phyloP scores from a whole-genome alignment of 2,329 filamentous ascomycete species.

The Hypoxylon sp. region DNA sequence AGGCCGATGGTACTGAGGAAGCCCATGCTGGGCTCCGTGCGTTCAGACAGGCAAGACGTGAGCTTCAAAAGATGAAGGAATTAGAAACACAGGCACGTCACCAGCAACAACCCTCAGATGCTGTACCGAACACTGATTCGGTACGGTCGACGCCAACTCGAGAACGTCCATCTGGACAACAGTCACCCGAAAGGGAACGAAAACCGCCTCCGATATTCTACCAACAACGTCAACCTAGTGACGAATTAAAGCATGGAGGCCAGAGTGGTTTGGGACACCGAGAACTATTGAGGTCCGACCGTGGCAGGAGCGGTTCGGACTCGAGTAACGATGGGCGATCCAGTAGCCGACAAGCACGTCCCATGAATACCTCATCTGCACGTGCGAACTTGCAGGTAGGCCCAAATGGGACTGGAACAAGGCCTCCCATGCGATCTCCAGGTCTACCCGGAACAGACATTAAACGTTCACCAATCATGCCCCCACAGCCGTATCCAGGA shows the following conservation, averaged over 20 bases:
- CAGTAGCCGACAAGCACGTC: slow-evolving; percentile 58
- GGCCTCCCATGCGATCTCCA: slow-evolving; percentile 60
- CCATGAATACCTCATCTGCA: slow-evolving; percentile 58
- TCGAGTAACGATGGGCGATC: slow-evolving; percentile 63
- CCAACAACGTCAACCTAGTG: slow-evolving; percentile 62
- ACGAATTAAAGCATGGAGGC: slow-evolving; percentile 58
- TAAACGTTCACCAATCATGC: slow-evolving; percentile 64
- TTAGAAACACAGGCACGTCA: slow-evolving; percentile 64
- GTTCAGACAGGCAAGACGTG: slow-evolving; percentile 71
- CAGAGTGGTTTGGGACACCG: slow-evolving; percentile 49
- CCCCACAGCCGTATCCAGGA: slow-evolving; percentile 59
- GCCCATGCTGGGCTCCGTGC: slow-evolving; percentile 68
- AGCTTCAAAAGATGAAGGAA: slow-evolving; percentile 71
- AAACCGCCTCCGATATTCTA: slow-evolving; percentile 63
- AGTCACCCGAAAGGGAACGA: slow-evolving; percentile 62
- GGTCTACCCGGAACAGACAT: slow-evolving; percentile 66
- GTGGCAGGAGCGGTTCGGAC: slow-evolving; percentile 70
- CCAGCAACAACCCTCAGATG: slow-evolving; percentile 50
- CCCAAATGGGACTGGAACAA: slow-evolving; percentile 47
- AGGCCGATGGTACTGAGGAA: slow-evolving; percentile 45
- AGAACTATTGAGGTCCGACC: slow-evolving; percentile 55
- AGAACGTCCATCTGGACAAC: slow-evolving; percentile 51
- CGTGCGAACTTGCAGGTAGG: slow-evolving; percentile 58
- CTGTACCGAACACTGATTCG: slow-evolving; percentile 42
- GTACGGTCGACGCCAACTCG: slow-evolving; percentile 43